Conservation (phyloP, 2,329 filamentous ascomycete species). For the Nannizzia gypsea region DNA sequence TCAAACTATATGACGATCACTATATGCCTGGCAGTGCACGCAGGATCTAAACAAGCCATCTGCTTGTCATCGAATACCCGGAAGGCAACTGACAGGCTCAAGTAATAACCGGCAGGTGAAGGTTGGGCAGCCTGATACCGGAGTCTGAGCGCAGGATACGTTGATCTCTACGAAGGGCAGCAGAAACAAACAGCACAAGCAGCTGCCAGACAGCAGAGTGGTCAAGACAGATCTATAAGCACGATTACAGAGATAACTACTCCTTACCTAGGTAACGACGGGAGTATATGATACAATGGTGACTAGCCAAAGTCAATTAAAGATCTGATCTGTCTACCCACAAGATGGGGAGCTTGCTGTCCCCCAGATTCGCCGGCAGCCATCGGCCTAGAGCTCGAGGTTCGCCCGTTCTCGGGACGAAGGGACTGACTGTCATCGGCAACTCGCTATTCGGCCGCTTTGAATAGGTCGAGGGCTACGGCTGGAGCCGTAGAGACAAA, state of each 20-base stretch:
- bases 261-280: too few relatives aligned
- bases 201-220: too few relatives aligned
- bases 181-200: too few relatives aligned
- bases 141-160: background rate
- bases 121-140: background rate
- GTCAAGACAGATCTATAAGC: too few relatives aligned
- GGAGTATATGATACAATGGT: too few relatives aligned
- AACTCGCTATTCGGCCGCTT: background rate
- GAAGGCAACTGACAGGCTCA: background rate
- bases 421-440: background rate
- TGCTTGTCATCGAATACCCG: background rate
- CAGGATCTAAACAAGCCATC: background rate
- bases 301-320: constrained; percentile 1
- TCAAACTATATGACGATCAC: background rate
- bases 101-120: background rate
- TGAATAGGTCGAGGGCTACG: background rate
- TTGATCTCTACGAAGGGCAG: background rate
- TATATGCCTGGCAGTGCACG: background rate
- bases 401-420: background rate
- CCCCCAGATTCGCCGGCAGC: background rate
- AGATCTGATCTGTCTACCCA: background rate
- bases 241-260: too few relatives aligned
- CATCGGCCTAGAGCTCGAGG: background rate
- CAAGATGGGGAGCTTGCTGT: background rate
- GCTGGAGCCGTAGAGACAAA: background rate